Base-by-base conservation (phyloP, 306 rosid genomes). In the Citrullus colocynthis region DNA sequence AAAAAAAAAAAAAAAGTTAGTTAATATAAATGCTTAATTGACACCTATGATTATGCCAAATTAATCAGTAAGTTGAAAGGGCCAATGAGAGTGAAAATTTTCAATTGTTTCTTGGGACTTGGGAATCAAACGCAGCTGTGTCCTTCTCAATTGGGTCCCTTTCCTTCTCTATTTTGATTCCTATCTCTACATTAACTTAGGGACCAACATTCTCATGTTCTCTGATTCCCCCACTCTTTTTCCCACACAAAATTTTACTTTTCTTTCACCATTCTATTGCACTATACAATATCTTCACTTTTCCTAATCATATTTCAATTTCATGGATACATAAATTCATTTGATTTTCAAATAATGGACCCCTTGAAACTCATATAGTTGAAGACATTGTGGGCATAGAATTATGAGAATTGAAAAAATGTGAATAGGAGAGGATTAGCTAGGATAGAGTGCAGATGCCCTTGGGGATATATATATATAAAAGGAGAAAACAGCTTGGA, bases 181-280 rank as follows among this genome's bases (percentile, higher is more conserved):
- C 85, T 48, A 48, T 48, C 54, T 48, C 81, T 79, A 78, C 85
- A 85, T 65, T 83, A 80, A 77, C 83, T 69, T 57, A 88, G 85
- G 88, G 89, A 87, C 92, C 92, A 86, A 89, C 92, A 90, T 89
- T 88, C 89, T 83, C 89, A 81, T 90, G 86, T 86, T 66, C 81
- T 55, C 21, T 84, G 76, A 69, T 86, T 84, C 88, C 74, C 86
- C 61, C 13, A 51, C 30, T 24, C 20, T 41, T 73, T 79, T 7
- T 59, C n/a, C 10, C 62, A 37, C 78, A 62, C 67, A 30, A 62
- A 62, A 13, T 30, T 48, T 41, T 12, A 51, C 11, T 39, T 81
- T 84, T 71, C 36, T 76, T 81, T 45, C 60, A 7, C 9, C 48
- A 73, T 64, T 45, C 48, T 54, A 16, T 51, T 59, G 10, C 4